Percentiles rank a stretch among this genome's conserved stretches.
Conservation (phyloP, 2,329 filamentous ascomycete genomes). For the Aspergillus fumigatiaffinis region DNA sequence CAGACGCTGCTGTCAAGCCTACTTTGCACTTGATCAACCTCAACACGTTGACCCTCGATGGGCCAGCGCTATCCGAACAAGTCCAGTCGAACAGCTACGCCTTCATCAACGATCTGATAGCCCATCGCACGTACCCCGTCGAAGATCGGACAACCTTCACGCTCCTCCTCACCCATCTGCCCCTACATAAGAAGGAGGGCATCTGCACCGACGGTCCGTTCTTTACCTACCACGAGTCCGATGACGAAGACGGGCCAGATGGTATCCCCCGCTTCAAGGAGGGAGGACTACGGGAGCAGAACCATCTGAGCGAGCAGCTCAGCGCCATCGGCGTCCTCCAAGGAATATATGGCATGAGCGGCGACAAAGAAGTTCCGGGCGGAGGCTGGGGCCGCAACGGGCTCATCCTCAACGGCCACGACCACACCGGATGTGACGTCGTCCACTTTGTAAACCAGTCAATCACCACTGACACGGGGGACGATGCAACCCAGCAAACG, state of each 20-base stretch:
- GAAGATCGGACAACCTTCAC: slow-evolving; percentile 67
- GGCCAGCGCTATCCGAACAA: slow-evolving; percentile 62
- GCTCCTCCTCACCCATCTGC: slow-evolving; percentile 85
- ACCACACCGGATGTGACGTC: slow-evolving; percentile 90
- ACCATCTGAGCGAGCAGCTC: slow-evolving; percentile 72
- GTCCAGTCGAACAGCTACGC: slow-evolving; percentile 73
- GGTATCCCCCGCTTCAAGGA: slow-evolving; percentile 33
- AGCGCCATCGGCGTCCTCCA: slow-evolving; percentile 70
- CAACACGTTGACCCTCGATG: slow-evolving; percentile 92
- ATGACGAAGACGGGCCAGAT: slow-evolving; percentile 57
- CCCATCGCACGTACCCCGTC: slow-evolving; percentile 55
- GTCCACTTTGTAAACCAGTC: slow-evolving; percentile 74
- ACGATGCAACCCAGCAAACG: slow-evolving; percentile 1
- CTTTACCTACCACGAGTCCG: slow-evolving; percentile 72
- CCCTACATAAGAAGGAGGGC: slow-evolving; percentile 76
- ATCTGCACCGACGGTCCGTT: slow-evolving; percentile 80
- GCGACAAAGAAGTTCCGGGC: slow-evolving; percentile 55
- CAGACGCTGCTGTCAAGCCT: slow-evolving; percentile 33
- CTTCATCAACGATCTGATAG: slow-evolving; percentile 61
- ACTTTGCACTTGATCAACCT: slow-evolving; percentile 79
- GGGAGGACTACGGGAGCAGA: slow-evolving; percentile 72
- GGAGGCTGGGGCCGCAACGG: slow-evolving; percentile 66
- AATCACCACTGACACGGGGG: neutral
- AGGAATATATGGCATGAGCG: slow-evolving; percentile 75
- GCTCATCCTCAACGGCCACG: slow-evolving; percentile 85